These are phyloP conservation scores for Arthroderma sp. DNA, from an alignment of 2,329 filamentous ascomycete species.

Conservation along the genomic window DNA sequence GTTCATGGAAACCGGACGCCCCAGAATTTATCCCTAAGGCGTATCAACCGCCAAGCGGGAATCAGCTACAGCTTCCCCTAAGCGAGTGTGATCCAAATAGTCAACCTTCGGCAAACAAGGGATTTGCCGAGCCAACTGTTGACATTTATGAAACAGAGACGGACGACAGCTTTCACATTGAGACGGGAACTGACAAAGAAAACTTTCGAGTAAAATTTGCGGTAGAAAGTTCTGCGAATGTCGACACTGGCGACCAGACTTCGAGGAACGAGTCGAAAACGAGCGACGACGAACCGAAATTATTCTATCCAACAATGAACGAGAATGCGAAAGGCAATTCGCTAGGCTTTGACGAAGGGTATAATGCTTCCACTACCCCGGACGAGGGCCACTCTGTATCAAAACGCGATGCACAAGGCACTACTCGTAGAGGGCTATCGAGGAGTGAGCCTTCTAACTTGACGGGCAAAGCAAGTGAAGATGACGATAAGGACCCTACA, in stretches of 20 bases:
- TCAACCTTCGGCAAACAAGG: neutral
- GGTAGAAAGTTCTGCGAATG: neutral
- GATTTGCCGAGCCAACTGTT: conserved; percentile 3
- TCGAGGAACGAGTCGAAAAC: neutral
- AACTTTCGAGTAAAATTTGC: neutral
- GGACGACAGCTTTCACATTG: conserved; percentile 12
- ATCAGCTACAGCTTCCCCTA: conserved; percentile 1
- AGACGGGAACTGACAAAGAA: conserved; percentile 6
- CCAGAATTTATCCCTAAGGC: conserved; percentile 29
- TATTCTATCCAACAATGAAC: neutral
- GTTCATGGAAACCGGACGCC: conserved; percentile 28
- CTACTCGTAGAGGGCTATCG: conserved; percentile 12
- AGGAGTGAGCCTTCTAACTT: conserved; percentile 16
- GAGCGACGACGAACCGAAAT: neutral
- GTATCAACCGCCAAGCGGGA: conserved; percentile 4
- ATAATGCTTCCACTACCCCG: neutral
- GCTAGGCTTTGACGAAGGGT: neutral
- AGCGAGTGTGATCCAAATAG: conserved; percentile 6
- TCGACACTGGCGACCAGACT: neutral
- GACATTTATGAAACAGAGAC: conserved; percentile 11
- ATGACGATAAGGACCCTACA: neutral
- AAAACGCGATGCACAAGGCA: neutral
- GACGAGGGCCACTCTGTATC: neutral
- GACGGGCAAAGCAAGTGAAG: neutral
- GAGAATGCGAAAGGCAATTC: neutral